Evolutionary conservation across 257 asterid genomes (phyloP), one percentile per base, ranked within the genome.

Genomic region (Ajuga chamaepitys): DNA sequence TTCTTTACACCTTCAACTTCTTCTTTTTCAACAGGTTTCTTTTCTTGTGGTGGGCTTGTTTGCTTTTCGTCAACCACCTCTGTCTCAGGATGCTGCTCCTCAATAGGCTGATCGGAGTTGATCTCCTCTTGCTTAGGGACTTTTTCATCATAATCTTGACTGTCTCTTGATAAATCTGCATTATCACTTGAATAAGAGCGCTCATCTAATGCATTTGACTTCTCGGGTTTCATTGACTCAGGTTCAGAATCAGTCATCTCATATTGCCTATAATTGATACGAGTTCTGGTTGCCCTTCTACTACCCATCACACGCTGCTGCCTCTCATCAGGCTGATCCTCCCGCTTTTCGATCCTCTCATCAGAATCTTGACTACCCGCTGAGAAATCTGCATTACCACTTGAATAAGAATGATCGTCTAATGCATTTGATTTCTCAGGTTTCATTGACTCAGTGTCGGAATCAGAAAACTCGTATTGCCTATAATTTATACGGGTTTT

Each of bases 181-280:
- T 78, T 71, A 5, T 81, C 88, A 74, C 85, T 81, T 11, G 73
- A 85, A 62, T 78, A 66, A 13, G 78, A 68, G 70, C 65, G 85
- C 70, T 81, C 87, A 1, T 63, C 80, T 5, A 75, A 67, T 40
- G 65, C 82, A 63, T 77, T 62, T 34, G 92, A 77, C 80, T 80
- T 88, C 72, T 69, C 82, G 7, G 82, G 88, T 71, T 89, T 80
- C 70, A 58, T 44, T 3, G 80, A 66, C 65, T 94, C 98, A 0
- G 48, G 71, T 37, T 94, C 99, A 7, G 99, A 90, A 7, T 90
- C 99, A 45, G 98, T 88, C 78, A 85, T 57, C 70, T 86, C 99
- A 10, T 78, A 86, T 48, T 88, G 88, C 53, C 78, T 80, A 68
- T 90, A 94, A 67, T 90, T 74, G 20, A 90, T 82, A 22, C 81